Evolutionary conservation across 768 basidiomycete species (phyloP).

Genomic region (Hortiboletus campestris): DNA sequence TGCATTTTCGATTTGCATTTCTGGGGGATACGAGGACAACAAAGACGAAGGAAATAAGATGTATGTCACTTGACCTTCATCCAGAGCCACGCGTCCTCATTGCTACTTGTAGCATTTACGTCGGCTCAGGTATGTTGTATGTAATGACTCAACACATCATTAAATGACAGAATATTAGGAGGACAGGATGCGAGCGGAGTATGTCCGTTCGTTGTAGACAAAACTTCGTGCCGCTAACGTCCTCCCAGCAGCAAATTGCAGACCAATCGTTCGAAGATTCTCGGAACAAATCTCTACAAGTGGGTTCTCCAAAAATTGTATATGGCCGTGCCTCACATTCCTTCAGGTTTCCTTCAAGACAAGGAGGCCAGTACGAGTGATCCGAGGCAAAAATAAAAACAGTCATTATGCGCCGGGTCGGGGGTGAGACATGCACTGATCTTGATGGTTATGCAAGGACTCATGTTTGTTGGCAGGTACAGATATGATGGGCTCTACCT

Average conservation of each 20-base stretch:
- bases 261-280: slow-evolving; percentile 24
- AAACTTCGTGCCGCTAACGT: background rate
- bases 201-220: background rate
- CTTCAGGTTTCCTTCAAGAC: slow-evolving; percentile 30
- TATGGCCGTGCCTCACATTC: background rate
- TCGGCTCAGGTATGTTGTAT: slow-evolving; percentile 29
- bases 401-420: slow-evolving; percentile 18
- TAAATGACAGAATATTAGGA: slow-evolving; percentile 10
- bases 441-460: background rate
- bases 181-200: slow-evolving; percentile 23
- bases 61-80: slow-evolving; percentile 23
- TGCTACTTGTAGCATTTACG: slow-evolving; percentile 28
- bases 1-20: slow-evolving; percentile 42
- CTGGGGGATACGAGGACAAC: slow-evolving; percentile 43
- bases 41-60: slow-evolving; percentile 37
- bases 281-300: slow-evolving; percentile 21
- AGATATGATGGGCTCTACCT: slow-evolving; percentile 34
- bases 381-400: slow-evolving; percentile 29
- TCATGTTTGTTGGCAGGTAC: slow-evolving; percentile 19
- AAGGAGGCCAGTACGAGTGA: slow-evolving; percentile 36
- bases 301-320: background rate
- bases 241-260: slow-evolving; percentile 19
- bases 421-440: slow-evolving; percentile 19
- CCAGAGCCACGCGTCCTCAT: background rate
- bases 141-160: background rate